phyloP scores from a whole-genome alignment of 257 asterid species.

The Anisodus acutangulus region DNA sequence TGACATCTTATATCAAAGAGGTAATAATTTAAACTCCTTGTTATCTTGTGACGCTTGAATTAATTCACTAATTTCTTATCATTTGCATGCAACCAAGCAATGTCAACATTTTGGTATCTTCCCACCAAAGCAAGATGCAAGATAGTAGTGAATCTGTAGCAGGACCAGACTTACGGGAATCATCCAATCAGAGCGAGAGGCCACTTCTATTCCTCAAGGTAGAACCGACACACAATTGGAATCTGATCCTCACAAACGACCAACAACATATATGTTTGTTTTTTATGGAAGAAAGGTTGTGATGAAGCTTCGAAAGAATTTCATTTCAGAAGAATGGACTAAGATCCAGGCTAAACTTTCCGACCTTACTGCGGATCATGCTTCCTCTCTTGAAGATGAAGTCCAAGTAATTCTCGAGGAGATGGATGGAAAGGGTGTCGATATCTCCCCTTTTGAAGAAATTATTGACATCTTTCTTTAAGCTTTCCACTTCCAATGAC shows the following conservation, averaged over 20 bases:
- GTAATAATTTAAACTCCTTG: background rate
- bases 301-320: background rate
- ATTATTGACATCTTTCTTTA: too few relatives aligned
- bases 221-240: rapidly evolving
- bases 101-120: background rate
- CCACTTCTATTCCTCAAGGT: background rate
- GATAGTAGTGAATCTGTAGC: background rate
- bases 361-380: too few relatives aligned
- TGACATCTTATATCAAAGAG: background rate
- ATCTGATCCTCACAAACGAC: background rate
- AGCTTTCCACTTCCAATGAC: too few relatives aligned
- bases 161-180: background rate
- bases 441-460: too few relatives aligned
- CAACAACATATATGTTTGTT: rapidly evolving
- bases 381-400: too few relatives aligned
- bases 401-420: too few relatives aligned
- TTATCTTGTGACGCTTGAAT: too few relatives aligned
- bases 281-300: background rate
- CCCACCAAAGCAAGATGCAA: background rate
- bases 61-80: background rate
- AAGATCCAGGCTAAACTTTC: background rate
- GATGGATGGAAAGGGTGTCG: too few relatives aligned
- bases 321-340: background rate
- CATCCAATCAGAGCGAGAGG: background rate
- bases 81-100: background rate